phyloP scores from a whole-genome alignment of 225 moss, liverwort and hornwort species.

The Marchantia polymorpha region DNA sequence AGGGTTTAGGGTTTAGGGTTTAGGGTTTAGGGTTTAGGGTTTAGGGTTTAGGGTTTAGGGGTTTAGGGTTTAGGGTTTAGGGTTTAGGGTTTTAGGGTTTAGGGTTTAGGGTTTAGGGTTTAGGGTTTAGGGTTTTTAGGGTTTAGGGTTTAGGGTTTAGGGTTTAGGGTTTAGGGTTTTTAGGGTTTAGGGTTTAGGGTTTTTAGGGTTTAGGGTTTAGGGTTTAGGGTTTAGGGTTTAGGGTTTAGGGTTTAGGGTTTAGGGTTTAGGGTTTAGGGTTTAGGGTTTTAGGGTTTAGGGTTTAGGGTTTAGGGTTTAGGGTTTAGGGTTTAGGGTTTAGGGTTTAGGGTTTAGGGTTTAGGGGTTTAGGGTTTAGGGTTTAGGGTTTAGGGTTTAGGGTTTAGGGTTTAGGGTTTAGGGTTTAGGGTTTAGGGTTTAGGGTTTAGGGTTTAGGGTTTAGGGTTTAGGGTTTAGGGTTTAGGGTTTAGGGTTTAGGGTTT shows the following conservation, averaged over 20 bases:
- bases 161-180: slow-evolving; percentile 3
- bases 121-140: slow-evolving; percentile 17
- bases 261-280: slow-evolving; percentile 17
- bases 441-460: background rate
- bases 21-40: slow-evolving; percentile 17
- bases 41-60: slow-evolving; percentile 13
- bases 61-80: slow-evolving; percentile 17
- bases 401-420: background rate
- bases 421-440: background rate
- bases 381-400: slow-evolving; percentile 1
- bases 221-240: slow-evolving; percentile 17
- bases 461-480: background rate
- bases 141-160: slow-evolving; percentile 17
- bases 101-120: slow-evolving; percentile 17
- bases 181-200: slow-evolving; percentile 11
- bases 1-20: slow-evolving; percentile 17
- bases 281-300: slow-evolving; percentile 7
- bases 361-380: slow-evolving; percentile 2
- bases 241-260: slow-evolving; percentile 17
- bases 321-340: slow-evolving; percentile 17
- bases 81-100: slow-evolving; percentile 17
- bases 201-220: slow-evolving; percentile 17
- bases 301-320: slow-evolving; percentile 13
- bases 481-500: background rate
- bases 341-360: slow-evolving; percentile 5